A percentile compares a stretch with the other conserved stretches of the same genome.
These are phyloP conservation scores for Kluyveromyces sp. DNA, from an alignment of 1,139 yeast species.

Conservation along the genomic window DNA sequence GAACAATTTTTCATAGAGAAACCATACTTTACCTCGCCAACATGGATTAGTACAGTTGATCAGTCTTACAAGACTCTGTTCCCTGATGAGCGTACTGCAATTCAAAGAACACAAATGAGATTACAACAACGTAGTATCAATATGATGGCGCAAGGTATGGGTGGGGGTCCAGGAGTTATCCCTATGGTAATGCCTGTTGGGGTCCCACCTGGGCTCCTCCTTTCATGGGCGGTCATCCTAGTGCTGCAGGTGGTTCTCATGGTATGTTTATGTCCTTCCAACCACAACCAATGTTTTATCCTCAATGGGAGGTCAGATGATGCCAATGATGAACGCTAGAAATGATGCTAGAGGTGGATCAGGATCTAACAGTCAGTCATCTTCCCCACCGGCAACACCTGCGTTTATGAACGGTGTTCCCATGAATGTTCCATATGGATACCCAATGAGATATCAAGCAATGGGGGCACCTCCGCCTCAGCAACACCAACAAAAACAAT, in stretches of 20 bases:
- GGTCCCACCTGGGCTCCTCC: conserved; percentile 19
- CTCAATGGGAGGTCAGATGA: conserved; percentile 27
- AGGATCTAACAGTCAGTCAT: conserved; percentile 11
- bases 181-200: conserved; percentile 25
- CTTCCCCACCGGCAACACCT: conserved; percentile 25
- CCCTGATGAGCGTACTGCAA: conserved; percentile 31
- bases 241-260: conserved; percentile 12
- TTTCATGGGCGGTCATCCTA: conserved; percentile 21
- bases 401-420: conserved; percentile 21
- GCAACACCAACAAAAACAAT: conserved; percentile 4
- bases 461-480: conserved; percentile 16
- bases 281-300: conserved; percentile 30
- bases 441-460: conserved; percentile 24
- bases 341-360: conserved; percentile 15
- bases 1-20: conserved; percentile 43
- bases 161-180: conserved; percentile 17
- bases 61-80: conserved; percentile 44
- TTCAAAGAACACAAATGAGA: conserved; percentile 25
- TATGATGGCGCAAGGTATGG: conserved; percentile 20
- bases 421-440: conserved; percentile 23
- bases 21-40: conserved; percentile 71
- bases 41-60: conserved; percentile 62
- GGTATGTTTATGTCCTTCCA: conserved; percentile 30
- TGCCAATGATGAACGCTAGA: conserved; percentile 21
- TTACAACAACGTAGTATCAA: conserved; percentile 29